phyloP scores from a whole-genome alignment of 2,329 filamentous ascomycete species.

The Fusarium newnesense region DNA sequence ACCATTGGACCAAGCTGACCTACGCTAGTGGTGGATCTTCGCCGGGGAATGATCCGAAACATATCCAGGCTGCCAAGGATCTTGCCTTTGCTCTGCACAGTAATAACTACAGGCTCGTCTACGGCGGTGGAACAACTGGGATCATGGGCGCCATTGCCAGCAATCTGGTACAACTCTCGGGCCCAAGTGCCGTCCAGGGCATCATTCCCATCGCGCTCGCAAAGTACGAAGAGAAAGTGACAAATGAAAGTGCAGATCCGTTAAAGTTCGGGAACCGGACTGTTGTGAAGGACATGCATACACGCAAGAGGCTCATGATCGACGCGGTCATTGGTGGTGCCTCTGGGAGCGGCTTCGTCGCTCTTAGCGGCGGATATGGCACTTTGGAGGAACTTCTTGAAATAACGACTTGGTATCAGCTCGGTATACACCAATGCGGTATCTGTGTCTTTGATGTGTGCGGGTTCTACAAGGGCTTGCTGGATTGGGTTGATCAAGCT shows the following conservation, averaged over 20 bases:
- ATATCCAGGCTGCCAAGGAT: background rate
- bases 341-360: background rate
- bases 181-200: background rate
- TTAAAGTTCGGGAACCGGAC: background rate
- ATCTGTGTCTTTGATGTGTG: background rate
- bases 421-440: background rate
- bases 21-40: background rate
- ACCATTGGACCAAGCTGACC: background rate
- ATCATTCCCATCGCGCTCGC: background rate
- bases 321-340: background rate
- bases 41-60: background rate
- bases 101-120: background rate
- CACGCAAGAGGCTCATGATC: background rate
- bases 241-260: background rate
- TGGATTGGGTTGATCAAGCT: background rate
- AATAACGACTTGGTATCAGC: background rate
- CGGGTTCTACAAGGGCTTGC: background rate
- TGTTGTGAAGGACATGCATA: background rate
- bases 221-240: background rate
- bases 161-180: background rate
- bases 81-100: background rate
- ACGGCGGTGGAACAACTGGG: background rate
- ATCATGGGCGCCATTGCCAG: background rate
- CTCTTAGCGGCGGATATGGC: background rate
- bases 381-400: background rate